These are phyloP conservation scores for Venturia oleaginea DNA, from an alignment of 2,329 filamentous ascomycete genomes.

Conservation along the genomic window DNA sequence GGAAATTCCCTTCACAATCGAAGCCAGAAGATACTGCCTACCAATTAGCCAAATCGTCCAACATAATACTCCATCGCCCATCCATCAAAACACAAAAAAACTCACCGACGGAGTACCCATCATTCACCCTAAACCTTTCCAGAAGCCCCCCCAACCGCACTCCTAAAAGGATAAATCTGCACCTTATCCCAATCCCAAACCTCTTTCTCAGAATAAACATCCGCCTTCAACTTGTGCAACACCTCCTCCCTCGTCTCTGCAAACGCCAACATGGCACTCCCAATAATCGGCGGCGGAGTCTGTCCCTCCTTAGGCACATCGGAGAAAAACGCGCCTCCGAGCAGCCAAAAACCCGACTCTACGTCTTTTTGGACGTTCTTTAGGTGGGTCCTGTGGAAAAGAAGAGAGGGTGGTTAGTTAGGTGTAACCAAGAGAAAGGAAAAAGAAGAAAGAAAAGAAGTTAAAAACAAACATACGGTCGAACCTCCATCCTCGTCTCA, in stretches of 20 bases:
- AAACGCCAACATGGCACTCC: slow-evolving; percentile 59
- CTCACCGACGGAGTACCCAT: no score
- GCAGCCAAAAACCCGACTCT: slow-evolving; percentile 50
- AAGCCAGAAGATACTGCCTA: no score
- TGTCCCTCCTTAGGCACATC: slow-evolving; percentile 49
- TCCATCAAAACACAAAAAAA: no score
- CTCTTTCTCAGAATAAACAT: slow-evolving; percentile 61
- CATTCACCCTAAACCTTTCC: background rate
- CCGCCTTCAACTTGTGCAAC: slow-evolving; percentile 54
- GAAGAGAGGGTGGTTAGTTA: background rate
- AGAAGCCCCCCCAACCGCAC: slow-evolving; percentile 28
- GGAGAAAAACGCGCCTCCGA: slow-evolving; percentile 42
- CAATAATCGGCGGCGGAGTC: slow-evolving; percentile 54
- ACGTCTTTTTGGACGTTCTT: slow-evolving; percentile 43
- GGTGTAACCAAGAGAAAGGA: slow-evolving; percentile 19
- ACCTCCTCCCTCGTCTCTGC: slow-evolving; percentile 64
- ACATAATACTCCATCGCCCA: no score
- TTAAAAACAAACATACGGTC: slow-evolving; percentile 24
- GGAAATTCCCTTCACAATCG: no score
- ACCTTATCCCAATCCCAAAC: slow-evolving; percentile 63
- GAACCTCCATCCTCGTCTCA: slow-evolving; percentile 33
- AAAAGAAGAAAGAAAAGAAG: slow-evolving; percentile 20
- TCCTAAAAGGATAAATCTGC: slow-evolving; percentile 41
- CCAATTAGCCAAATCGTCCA: no score
- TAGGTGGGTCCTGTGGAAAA: slow-evolving; percentile 48